Conservation (phyloP, 2,329 filamentous ascomycete genomes). For the Trichoderma lentiforme region DNA sequence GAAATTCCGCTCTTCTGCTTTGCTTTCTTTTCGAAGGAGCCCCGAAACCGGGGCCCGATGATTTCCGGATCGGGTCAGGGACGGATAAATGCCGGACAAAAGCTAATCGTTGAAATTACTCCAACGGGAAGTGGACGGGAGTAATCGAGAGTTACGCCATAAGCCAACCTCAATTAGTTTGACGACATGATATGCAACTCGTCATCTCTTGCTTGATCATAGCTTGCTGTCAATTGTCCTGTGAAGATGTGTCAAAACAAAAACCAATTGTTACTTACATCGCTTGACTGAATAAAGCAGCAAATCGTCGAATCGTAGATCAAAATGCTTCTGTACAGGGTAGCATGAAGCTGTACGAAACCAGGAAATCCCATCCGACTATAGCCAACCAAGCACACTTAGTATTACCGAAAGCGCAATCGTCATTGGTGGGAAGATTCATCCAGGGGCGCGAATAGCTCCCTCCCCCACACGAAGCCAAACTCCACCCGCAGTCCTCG, state of each 20-base stretch:
- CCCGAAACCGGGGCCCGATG: neutral
- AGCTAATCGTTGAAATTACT: neutral
- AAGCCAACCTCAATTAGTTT: neutral
- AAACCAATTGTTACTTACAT: neutral
- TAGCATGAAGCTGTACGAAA: neutral
- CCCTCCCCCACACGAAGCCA: neutral
- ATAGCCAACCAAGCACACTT: neutral
- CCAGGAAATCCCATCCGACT: neutral
- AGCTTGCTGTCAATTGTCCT: neutral
- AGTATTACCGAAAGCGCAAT: neutral
- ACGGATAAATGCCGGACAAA: slow-evolving; percentile 3
- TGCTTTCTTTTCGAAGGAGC: neutral
- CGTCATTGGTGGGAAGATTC: slow-evolving; percentile 15
- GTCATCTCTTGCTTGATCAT: neutral
- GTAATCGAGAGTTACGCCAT: neutral
- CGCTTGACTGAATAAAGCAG: neutral
- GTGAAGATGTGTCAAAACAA: neutral
- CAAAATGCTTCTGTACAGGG: neutral
- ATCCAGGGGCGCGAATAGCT: neutral
- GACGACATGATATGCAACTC: neutral
- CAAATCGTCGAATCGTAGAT: neutral
- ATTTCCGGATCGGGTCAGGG: neutral
- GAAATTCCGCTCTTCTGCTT: neutral
- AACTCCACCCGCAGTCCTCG: neutral
- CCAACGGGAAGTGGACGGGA: neutral